Percentiles rank a stretch among this genome's conserved stretches.
These are phyloP conservation scores for Trichophyton mentagrophytes DNA, from an alignment of 2,329 filamentous ascomycete species.

Conservation along the genomic window DNA sequence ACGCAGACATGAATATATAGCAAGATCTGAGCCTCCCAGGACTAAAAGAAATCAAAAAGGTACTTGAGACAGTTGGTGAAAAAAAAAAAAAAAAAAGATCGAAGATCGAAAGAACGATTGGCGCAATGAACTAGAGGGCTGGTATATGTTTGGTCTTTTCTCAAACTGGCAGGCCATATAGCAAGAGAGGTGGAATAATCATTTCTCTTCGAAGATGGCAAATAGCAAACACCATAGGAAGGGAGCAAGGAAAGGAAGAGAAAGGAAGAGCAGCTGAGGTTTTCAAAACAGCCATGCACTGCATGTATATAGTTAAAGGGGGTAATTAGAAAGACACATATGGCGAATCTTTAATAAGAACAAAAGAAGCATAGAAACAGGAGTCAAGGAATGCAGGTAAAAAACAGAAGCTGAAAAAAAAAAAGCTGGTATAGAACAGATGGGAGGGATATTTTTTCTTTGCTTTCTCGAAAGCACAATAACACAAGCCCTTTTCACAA, in stretches of 20 bases:
- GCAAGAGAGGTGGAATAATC: not conserved
- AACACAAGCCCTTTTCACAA: slow-evolving; percentile 6
- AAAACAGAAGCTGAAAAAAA: slow-evolving; percentile 10
- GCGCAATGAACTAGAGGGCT: not conserved
- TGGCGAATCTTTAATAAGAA: not conserved
- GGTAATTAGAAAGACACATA: slow-evolving; percentile 3
- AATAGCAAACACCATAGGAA: not conserved
- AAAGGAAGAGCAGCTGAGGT: not conserved
- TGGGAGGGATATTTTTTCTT: slow-evolving; percentile 4
- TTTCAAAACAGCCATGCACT: not conserved
- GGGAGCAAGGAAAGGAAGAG: not conserved
- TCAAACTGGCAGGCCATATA: not conserved
- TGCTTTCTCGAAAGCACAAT: slow-evolving; percentile 6
- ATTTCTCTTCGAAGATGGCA: not conserved
- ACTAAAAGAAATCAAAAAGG: not conserved
- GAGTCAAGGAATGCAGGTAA: slow-evolving; percentile 2
- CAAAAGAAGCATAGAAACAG: slow-evolving; percentile 2
- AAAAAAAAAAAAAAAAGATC: not conserved
- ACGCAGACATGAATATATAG: not conserved
- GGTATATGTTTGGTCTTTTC: not conserved
- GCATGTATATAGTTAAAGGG: not conserved
- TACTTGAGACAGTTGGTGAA: not conserved
- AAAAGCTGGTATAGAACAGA: slow-evolving; percentile 17
- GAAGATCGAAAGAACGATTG: not conserved
- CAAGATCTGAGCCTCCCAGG: not conserved